A percentile compares a stretch with the other conserved stretches of the same genome.
Conservation (phyloP, 2,329 filamentous ascomycete species). For the Aspergillus sp. region DNA sequence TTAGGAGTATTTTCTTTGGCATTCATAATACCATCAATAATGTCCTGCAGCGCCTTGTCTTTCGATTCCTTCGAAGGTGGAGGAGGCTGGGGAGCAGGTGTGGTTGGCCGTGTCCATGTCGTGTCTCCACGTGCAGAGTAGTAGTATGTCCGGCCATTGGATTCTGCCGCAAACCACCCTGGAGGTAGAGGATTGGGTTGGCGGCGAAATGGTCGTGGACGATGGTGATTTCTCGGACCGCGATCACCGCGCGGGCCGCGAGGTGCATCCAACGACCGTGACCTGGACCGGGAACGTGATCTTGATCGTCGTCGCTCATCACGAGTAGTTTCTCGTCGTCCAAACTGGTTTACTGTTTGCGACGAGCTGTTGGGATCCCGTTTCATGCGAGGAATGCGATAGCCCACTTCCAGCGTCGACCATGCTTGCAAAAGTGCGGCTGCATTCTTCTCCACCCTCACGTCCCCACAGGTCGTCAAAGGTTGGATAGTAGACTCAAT, state of each 20-base stretch:
- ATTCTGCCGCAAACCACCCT: conserved; percentile 79
- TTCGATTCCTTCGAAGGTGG: conserved; percentile 62
- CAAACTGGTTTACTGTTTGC: conserved; percentile 58
- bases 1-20: conserved; percentile 52
- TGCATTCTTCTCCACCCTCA: conserved; percentile 66
- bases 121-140: conserved; percentile 72
- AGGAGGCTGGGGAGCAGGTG: conserved; percentile 57
- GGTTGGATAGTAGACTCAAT: conserved; percentile 76
- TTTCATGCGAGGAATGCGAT: conserved; percentile 88
- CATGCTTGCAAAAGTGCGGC: conserved; percentile 70
- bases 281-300: conserved; percentile 45
- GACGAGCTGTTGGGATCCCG: conserved; percentile 58
- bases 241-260: conserved; percentile 46
- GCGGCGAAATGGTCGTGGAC: conserved; percentile 50
- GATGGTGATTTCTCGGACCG: conserved; percentile 47
- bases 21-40: conserved; percentile 77
- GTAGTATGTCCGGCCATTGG: conserved; percentile 73
- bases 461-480: conserved; percentile 61
- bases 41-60: conserved; percentile 71
- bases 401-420: conserved; percentile 83
- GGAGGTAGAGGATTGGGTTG: conserved; percentile 58
- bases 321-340: conserved; percentile 47
- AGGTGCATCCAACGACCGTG: conserved; percentile 40
- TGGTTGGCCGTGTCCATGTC: conserved; percentile 73
- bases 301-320: conserved; percentile 45